Evolutionary conservation across 202 grass and related monocot species (phyloP), one percentile per base, ranked within the genome.

Genomic region (Brachypodium distachyon): DNA sequence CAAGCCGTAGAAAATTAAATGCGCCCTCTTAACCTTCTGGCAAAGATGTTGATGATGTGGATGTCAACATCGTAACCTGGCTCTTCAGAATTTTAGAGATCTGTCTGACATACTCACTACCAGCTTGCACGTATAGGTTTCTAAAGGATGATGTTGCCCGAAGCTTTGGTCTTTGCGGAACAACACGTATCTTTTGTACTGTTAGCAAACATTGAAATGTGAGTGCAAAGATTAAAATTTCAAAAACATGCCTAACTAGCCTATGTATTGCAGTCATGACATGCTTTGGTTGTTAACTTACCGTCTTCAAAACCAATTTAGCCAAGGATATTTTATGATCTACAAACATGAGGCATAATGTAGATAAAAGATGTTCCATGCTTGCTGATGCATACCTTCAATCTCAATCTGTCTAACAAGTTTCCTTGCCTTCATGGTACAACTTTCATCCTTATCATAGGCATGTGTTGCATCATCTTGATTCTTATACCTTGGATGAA

Each of bases 131-230:
- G 68, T 97, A 94, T 58, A 92, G 78, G 37, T 88, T 86, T 81
- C 87, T 75, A 29, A 90, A 85, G 27, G 95, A 97, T 57, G 87
- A 86, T 56, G 87, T 90, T 64, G 77, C 62, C 4, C 72, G 91
- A 63, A 97, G 89, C 77, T 78, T 94, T 70, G 76, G 81, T 81
- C 67, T 90, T 81, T 90, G 86, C 82, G 91, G 61, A 59, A 81
- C 77, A 43, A 94, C 77, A 17, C 89, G 79, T 69, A 97, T 81
- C 61, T 87, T 97, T 92, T 88, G 94, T 62, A 97, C 95, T 97
- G 65, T 86, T 29, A 63, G 13, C 67, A 43, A 70, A 51, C 65
- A 79, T 38, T 43, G 54, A 68, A 25, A 75, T 66, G 67, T 62
- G 2, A 83, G 39, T 67, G 31, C 33, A 79, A 86, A 56, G 32